These are phyloP conservation scores for Lentinus brumalis DNA, from an alignment of 768 basidiomycete species.

Conservation along the genomic window DNA sequence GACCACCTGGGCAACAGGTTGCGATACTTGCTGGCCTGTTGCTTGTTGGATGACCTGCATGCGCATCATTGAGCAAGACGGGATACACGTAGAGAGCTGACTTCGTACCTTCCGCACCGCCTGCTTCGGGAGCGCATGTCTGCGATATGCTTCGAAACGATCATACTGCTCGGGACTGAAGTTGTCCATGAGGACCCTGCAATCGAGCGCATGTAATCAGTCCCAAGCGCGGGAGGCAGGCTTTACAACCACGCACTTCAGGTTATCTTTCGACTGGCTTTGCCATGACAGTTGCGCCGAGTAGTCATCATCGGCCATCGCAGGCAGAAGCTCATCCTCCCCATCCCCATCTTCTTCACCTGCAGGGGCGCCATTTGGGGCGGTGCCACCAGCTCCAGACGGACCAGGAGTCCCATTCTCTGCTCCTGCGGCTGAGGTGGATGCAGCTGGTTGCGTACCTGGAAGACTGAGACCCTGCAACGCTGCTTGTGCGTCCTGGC, in stretches of 20 bases:
- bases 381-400: background rate
- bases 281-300: constrained; percentile 82
- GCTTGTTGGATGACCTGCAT: constrained; percentile 82
- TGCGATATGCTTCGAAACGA: constrained; percentile 84
- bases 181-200: constrained; percentile 86
- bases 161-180: constrained; percentile 84
- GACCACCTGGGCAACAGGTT: constrained; percentile 85
- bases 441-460: constrained; percentile 13
- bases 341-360: constrained; percentile 64
- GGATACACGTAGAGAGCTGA: background rate
- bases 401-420: constrained; percentile 9
- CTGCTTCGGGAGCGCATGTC: constrained; percentile 82
- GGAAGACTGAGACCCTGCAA: constrained; percentile 25
- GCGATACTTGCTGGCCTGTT: constrained; percentile 78
- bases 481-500: constrained; percentile 5
- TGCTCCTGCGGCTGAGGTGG: constrained; percentile 10
- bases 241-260: constrained; percentile 55
- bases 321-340: constrained; percentile 78
- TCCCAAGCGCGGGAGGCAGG: no score
- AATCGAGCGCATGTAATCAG: background rate
- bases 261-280: constrained; percentile 85
- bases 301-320: constrained; percentile 89
- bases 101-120: constrained; percentile 71
- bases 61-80: background rate
- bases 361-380: constrained; percentile 16